Conservation (phyloP, 2,329 filamentous ascomycete genomes). For the Exophiala dermatitidis region DNA sequence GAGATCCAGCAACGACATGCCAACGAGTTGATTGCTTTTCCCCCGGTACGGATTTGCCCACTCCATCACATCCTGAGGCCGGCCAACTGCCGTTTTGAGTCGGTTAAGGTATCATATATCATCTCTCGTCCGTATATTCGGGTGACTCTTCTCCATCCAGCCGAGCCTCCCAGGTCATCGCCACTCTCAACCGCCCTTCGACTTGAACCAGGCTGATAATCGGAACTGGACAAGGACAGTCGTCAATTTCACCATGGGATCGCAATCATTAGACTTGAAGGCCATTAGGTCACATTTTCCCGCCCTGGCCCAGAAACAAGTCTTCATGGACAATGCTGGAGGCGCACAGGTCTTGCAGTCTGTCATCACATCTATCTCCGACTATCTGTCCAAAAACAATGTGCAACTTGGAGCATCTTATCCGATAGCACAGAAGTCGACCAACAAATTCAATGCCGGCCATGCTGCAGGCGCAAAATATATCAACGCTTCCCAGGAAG, state of each 20-base stretch:
- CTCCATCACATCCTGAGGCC: too few relatives aligned
- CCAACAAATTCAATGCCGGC: conserved; percentile 52
- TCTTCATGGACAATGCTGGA: conserved; percentile 73
- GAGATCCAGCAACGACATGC: too few relatives aligned
- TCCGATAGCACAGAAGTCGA: conserved; percentile 52
- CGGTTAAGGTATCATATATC: too few relatives aligned
- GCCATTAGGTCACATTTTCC: conserved; percentile 58
- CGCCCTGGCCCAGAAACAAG: conserved; percentile 57
- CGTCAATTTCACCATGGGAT: conserved; percentile 2
- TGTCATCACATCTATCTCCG: conserved; percentile 58
- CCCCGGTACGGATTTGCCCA: too few relatives aligned
- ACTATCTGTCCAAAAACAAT: conserved; percentile 62
- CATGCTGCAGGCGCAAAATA: conserved; percentile 61
- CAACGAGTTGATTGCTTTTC: too few relatives aligned
- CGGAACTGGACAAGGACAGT: background rate
- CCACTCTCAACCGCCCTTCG: too few relatives aligned
- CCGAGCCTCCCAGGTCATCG: too few relatives aligned
- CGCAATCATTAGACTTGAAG: conserved; percentile 47
- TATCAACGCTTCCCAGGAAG: conserved; percentile 59
- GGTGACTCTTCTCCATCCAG: too few relatives aligned
- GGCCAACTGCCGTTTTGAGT: too few relatives aligned
- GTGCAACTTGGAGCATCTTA: conserved; percentile 72
- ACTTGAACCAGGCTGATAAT: too few relatives aligned
- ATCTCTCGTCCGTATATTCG: too few relatives aligned
- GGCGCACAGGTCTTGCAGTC: conserved; percentile 62